phyloP scores from a whole-genome alignment of 306 rosid genomes.

The Leucaena leucocephala region DNA sequence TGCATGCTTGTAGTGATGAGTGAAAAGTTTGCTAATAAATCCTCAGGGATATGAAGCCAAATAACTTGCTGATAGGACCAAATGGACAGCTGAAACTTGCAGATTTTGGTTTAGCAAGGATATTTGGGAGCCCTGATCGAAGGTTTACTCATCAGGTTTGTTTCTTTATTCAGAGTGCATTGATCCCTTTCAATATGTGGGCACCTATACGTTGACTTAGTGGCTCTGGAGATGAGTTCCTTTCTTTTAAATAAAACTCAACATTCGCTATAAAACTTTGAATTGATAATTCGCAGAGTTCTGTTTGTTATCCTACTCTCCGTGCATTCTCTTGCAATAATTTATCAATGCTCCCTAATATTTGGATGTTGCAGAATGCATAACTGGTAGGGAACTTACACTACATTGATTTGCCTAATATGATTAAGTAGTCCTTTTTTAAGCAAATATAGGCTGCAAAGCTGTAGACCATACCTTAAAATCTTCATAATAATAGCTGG shows the following conservation, averaged over 20 bases:
- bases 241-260: slow-evolving; percentile 30
- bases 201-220: slow-evolving; percentile 11
- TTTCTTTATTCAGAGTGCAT: slow-evolving; percentile 36
- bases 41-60: slow-evolving; percentile 98
- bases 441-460: background rate
- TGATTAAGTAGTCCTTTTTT: slow-evolving; percentile 14
- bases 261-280: slow-evolving; percentile 9
- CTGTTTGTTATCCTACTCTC: slow-evolving; percentile 10
- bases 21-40: slow-evolving; percentile 34
- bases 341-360: slow-evolving; percentile 5
- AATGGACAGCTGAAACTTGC: slow-evolving; percentile 97
- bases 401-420: slow-evolving; percentile 15
- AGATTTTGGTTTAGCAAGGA: slow-evolving; percentile 96
- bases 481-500: slow-evolving; percentile 6
- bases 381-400: slow-evolving; percentile 8
- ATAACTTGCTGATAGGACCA: slow-evolving; percentile 91
- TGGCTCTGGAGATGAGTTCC: slow-evolving; percentile 21
- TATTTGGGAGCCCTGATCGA: slow-evolving; percentile 97
- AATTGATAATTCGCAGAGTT: background rate
- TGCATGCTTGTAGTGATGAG: slow-evolving; percentile 30
- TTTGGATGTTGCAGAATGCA: slow-evolving; percentile 22
- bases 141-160: slow-evolving; percentile 94
- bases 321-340: background rate
- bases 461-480: slow-evolving; percentile 5
- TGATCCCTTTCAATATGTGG: slow-evolving; percentile 8